Evolutionary conservation across 2,329 filamentous ascomycete species (phyloP), one percentile per base, ranked within the genome.

Genomic region (Monosporascus sp.): DNA sequence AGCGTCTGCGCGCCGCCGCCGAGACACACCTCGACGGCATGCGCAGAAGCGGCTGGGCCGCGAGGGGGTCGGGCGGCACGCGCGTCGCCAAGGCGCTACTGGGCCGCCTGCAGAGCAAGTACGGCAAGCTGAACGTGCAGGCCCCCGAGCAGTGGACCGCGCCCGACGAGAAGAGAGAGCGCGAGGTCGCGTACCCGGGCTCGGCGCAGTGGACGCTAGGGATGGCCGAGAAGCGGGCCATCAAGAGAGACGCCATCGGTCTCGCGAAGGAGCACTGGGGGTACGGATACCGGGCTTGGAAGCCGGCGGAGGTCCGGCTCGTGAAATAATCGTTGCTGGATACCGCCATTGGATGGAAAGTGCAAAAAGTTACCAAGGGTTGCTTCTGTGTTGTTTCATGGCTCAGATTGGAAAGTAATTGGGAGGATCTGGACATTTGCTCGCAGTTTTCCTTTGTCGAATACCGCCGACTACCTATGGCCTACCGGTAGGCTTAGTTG

Each of bases 221-320:
- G 31, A 2, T 43, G 5, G 51, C 46, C 2, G 54, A 56, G 52
- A 55, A 54, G 50, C 50, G 60, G 48, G 52, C 50, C 7, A 50
- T 49, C 44, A 56, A 54, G 56, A 47, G 62, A 37, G 56, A 60
- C 20, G 48, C 55, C 37, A 45, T 64, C 17, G 38, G 50, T 5
- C 54, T 55, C 11, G 62, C 62, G 7, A 63, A 59, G 59, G 59
- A 60, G 54, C 55, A 59, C 17, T 63, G 60, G 60, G 52, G 56
- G 11, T 14, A 14, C 31, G 11, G 31, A 35, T 35, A 14, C 31
- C 31, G 31, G 31, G 9, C 31, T 5, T 35, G 31, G 31, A 35
- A 35, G 31, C 5, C 31, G 9, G 9, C 31, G 1, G 31, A 14
- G 31, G 31, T 5, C 31, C 31, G 11, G 9, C 31, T 35, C 31